Percentiles rank a stretch among this genome's conserved stretches.
Evolutionary conservation across 2,329 filamentous ascomycete species (phyloP).

Genomic region (Eutypa lata): DNA sequence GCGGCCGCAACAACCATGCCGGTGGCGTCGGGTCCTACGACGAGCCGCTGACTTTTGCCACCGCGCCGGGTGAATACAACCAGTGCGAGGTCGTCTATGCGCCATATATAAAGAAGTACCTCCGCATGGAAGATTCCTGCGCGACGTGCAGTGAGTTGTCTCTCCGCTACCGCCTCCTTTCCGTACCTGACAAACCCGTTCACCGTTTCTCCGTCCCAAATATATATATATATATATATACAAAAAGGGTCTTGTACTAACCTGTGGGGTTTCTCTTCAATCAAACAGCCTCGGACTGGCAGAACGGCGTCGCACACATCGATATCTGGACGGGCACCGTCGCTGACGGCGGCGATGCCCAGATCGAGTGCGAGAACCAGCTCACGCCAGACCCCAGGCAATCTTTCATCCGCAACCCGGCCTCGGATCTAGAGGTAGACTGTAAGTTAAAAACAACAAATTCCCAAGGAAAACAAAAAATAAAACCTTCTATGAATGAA

Average conservation of each 20-base stretch:
- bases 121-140: conserved; percentile 28
- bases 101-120: conserved; percentile 42
- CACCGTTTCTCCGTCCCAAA: no score
- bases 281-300: conserved; percentile 21
- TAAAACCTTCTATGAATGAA: no score
- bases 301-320: conserved; percentile 24
- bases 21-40: conserved; percentile 39
- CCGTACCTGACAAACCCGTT: background rate
- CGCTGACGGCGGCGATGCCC: conserved; percentile 26
- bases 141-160: conserved; percentile 18
- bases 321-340: conserved; percentile 37
- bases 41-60: conserved; percentile 42
- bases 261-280: no score
- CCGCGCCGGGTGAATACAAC: conserved; percentile 35
- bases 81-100: conserved; percentile 42
- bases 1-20: conserved; percentile 30
- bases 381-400: conserved; percentile 27
- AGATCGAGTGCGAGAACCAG: conserved; percentile 33
- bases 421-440: conserved; percentile 27
- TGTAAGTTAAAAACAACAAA: conserved; percentile 24
- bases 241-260: no score
- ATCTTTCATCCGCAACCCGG: conserved; percentile 29
- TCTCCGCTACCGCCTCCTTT: background rate
- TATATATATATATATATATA: no score
- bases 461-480: background rate